phyloP scores from a whole-genome alignment of 768 basidiomycete genomes.

The Mycena galericulata region DNA sequence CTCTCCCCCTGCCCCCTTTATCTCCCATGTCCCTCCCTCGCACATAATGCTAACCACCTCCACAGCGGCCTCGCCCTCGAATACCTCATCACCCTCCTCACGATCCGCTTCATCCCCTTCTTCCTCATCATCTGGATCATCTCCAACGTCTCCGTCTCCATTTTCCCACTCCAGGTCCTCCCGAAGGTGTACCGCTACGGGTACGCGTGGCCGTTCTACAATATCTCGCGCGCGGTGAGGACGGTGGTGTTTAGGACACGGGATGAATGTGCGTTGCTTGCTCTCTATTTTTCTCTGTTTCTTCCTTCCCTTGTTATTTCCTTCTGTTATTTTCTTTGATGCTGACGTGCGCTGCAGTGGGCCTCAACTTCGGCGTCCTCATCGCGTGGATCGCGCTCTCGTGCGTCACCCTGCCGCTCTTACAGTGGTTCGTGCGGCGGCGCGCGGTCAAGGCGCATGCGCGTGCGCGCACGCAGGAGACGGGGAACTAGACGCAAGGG shows the following conservation, averaged over 20 bases:
- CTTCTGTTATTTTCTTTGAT: not conserved
- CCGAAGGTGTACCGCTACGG: conserved; percentile 74
- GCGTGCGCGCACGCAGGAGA: too few species aligned
- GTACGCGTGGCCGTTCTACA: conserved; percentile 79
- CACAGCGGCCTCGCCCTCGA: conserved; percentile 72
- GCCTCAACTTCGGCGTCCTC: conserved; percentile 70
- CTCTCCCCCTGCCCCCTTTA: not conserved
- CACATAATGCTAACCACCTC: not conserved
- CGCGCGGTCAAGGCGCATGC: not conserved
- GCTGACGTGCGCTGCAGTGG: conserved; percentile 54
- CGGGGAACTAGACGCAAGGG: too few species aligned
- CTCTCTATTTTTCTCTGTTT: too few species aligned
- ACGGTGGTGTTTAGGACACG: conserved; percentile 75
- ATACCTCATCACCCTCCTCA: conserved; percentile 67
- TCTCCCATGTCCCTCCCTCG: not conserved
- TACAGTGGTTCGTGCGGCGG: conserved; percentile 54
- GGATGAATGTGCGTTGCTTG: conserved; percentile 56
- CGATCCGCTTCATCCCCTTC: conserved; percentile 62
- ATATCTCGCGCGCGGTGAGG: conserved; percentile 70
- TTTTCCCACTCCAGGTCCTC: conserved; percentile 69
- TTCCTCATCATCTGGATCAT: conserved; percentile 79
- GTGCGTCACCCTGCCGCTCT: conserved; percentile 61
- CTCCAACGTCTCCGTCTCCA: conserved; percentile 66
- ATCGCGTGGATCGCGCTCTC: conserved; percentile 68
- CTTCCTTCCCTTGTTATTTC: conserved; percentile 35